These are phyloP conservation scores for Mucor indicus DNA, from an alignment of 371 early-diverging fungal genomes.

Conservation along the genomic window DNA sequence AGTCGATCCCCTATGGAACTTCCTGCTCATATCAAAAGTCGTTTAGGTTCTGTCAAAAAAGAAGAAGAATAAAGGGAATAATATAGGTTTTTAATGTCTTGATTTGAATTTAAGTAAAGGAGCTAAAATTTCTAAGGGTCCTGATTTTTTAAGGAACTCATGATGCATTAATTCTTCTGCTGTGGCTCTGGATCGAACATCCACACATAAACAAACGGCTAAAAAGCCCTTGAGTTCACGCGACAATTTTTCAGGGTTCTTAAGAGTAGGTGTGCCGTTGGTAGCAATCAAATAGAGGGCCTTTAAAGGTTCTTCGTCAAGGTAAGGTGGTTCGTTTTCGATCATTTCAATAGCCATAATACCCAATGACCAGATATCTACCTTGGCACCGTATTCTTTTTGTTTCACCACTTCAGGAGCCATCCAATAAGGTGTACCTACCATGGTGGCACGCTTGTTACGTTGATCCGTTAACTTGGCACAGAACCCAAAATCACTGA, in stretches of 20 bases:
- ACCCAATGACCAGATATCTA: slow-evolving; percentile 92
- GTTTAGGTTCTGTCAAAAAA: slow-evolving; percentile 6
- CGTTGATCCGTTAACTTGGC: slow-evolving; percentile 85
- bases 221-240: slow-evolving; percentile 83
- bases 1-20: slow-evolving; percentile 9
- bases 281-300: slow-evolving; percentile 96
- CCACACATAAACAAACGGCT: slow-evolving; percentile 87
- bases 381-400: slow-evolving; percentile 85
- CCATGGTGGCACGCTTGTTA: slow-evolving; percentile 93
- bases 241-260: slow-evolving; percentile 80
- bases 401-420: slow-evolving; percentile 91
- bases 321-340: slow-evolving; percentile 96
- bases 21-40: slow-evolving; percentile 6
- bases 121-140: slow-evolving; percentile 48
- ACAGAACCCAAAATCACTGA: slow-evolving; percentile 93
- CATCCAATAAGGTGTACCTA: slow-evolving; percentile 96
- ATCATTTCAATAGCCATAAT: slow-evolving; percentile 98
- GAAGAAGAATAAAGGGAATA: neutral
- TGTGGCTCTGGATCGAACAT: slow-evolving; percentile 80
- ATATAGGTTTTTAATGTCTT: slow-evolving; percentile 12
- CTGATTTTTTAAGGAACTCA: slow-evolving; percentile 69
- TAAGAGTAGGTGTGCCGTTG: slow-evolving; percentile 93
- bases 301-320: slow-evolving; percentile 92
- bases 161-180: slow-evolving; percentile 80
- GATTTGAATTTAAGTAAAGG: slow-evolving; percentile 54